Percentiles rank a stretch among this genome's conserved stretches.
These are phyloP conservation scores for Jimgerdemannia lactiflua DNA, from an alignment of 192 early-diverging fungal genomes.

Conservation along the genomic window DNA sequence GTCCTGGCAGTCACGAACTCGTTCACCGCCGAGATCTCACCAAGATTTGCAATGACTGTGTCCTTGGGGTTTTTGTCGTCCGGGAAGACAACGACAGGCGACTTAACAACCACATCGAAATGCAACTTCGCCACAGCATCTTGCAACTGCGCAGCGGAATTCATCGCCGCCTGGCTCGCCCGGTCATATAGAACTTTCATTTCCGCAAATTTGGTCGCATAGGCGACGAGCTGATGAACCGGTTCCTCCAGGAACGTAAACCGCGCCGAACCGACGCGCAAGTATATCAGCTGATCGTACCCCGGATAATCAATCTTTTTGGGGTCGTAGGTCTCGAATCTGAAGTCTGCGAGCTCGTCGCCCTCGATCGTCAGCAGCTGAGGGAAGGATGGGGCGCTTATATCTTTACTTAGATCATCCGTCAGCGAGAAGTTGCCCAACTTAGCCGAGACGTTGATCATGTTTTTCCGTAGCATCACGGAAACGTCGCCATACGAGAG, in stretches of 20 bases:
- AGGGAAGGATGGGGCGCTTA: conserved; percentile 6
- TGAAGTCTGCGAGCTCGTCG: conserved; percentile 84
- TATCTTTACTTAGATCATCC: conserved; percentile 47
- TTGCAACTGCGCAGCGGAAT: conserved; percentile 75
- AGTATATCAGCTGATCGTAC: conserved; percentile 74
- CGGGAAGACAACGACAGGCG: conserved; percentile 87
- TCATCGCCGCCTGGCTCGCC: conserved; percentile 81
- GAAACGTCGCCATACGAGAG: conserved; percentile 72
- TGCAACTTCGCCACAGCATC: conserved; percentile 76
- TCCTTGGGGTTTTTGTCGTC: conserved; percentile 54
- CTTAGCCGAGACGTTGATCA: conserved; percentile 61
- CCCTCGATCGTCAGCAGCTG: conserved; percentile 83
- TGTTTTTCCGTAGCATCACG: conserved; percentile 57
- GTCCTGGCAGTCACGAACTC: conserved; percentile 56
- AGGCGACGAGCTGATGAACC: conserved; percentile 68
- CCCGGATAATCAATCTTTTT: conserved; percentile 65
- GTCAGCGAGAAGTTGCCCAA: conserved; percentile 69
- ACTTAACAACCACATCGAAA: conserved; percentile 81
- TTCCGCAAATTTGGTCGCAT: conserved; percentile 79
- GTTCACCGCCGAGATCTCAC: conserved; percentile 84
- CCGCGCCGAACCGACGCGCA: conserved; percentile 79
- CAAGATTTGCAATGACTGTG: conserved; percentile 75
- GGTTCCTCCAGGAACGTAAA: conserved; percentile 80
- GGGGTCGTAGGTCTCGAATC: conserved; percentile 78
- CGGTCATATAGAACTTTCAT: conserved; percentile 88